phyloP scores from a whole-genome alignment of 108 stramenopile genomes.

The Cyclotella atomus region DNA sequence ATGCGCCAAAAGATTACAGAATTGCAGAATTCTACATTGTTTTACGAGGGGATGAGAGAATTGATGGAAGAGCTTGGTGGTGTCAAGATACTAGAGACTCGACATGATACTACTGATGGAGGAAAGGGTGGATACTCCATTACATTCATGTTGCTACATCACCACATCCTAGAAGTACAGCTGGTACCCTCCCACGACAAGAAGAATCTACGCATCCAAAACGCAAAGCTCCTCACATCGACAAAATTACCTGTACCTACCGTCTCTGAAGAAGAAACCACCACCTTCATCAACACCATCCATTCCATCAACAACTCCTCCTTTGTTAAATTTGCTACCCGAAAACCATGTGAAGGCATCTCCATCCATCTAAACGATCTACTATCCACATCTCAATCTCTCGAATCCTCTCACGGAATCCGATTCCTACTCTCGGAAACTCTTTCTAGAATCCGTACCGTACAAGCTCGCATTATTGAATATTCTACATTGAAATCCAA shows the following conservation, averaged over 20 bases:
- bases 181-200: conserved; percentile 1
- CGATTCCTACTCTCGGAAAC: conserved; percentile 69
- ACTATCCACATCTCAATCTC: conserved; percentile 46
- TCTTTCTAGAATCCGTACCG: conserved; percentile 56
- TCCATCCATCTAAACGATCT: conserved; percentile 62
- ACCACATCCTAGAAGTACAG: conserved; percentile 44
- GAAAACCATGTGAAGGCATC: conserved; percentile 40
- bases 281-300: conserved; percentile 20
- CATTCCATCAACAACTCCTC: conserved; percentile 31
- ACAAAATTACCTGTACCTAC: conserved; percentile 29
- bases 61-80: conserved; percentile 72
- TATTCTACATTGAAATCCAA: conserved; percentile 44
- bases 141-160: conserved; percentile 44
- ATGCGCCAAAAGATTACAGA: conserved; percentile 51
- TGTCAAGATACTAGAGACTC: conserved; percentile 52
- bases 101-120: conserved; percentile 8
- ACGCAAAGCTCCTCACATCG: conserved; percentile 50
- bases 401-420: conserved; percentile 48
- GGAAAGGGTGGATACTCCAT: conserved; percentile 26
- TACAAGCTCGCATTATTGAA: conserved; percentile 52
- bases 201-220: conserved; percentile 10
- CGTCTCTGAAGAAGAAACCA: neutral
- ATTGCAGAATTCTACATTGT: conserved; percentile 52
- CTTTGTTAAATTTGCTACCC: conserved; percentile 40
- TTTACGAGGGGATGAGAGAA: conserved; percentile 61